Evolutionary conservation across 257 asterid genomes (phyloP).

Genomic region (Ballota nigra): DNA sequence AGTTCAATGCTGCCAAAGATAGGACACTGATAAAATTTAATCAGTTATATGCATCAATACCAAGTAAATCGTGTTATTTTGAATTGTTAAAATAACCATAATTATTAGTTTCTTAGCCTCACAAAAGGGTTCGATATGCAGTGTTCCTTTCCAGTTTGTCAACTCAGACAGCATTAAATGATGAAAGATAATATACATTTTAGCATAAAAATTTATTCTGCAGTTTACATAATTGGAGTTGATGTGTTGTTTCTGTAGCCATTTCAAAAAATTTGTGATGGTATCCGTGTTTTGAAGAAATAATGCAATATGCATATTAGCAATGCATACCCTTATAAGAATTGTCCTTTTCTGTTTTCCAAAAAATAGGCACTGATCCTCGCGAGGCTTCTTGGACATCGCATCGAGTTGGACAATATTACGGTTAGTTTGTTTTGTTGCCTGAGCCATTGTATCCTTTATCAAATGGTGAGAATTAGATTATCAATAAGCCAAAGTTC

Average conservation of each 20-base stretch:
- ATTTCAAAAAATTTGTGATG: background rate
- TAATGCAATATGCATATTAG: too few species aligned
- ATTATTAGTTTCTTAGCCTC: constrained; percentile 1
- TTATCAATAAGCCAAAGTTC: background rate
- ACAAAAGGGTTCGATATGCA: background rate
- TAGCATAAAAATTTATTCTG: background rate
- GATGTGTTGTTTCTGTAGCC: background rate
- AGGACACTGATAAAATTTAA: constrained; percentile 2
- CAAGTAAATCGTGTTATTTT: background rate
- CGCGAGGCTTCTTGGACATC: constrained; percentile 86
- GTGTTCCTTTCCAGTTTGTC: background rate
- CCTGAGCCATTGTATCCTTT: constrained; percentile 18
- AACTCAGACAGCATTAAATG: background rate
- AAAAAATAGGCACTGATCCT: constrained; percentile 75
- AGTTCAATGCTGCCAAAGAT: background rate
- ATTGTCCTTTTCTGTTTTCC: constrained; percentile 18
- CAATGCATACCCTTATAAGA: background rate
- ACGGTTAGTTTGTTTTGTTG: constrained; percentile 48
- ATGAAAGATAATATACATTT: background rate
- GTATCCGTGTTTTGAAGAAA: background rate
- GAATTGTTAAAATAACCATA: constrained; percentile 3
- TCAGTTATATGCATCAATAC: background rate
- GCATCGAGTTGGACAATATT: constrained; percentile 60
- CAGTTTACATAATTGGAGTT: background rate
- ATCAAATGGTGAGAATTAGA: background rate